Conservation (phyloP, 2,329 filamentous ascomycete species). For the Diaporthe vexans region DNA sequence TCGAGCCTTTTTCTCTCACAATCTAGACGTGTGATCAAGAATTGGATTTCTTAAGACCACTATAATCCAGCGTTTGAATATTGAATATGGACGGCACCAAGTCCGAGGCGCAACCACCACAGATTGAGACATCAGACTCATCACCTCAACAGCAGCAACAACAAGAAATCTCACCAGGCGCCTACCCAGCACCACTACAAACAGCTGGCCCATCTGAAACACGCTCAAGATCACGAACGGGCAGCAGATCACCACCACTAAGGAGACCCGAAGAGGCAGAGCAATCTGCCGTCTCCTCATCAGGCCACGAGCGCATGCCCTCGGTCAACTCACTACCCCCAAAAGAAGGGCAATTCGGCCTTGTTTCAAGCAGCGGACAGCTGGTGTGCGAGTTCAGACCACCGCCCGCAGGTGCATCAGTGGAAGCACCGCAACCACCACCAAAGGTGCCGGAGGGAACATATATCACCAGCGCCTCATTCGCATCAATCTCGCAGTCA, state of each 20-base stretch:
- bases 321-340: background rate
- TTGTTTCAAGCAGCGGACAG: constrained; percentile 25
- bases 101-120: too few species aligned
- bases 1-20: too few species aligned
- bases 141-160: background rate
- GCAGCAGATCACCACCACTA: background rate
- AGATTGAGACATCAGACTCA: too few species aligned
- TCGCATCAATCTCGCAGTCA: background rate
- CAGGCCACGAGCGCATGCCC: constrained; percentile 16
- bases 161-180: background rate
- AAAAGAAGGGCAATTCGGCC: constrained; percentile 5
- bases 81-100: too few species aligned
- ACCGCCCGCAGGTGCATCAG: background rate
- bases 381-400: constrained; percentile 30
- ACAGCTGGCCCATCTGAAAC: background rate
- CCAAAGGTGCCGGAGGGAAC: background rate
- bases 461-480: background rate
- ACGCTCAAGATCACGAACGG: background rate
- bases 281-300: background rate
- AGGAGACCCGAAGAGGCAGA: background rate
- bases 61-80: too few species aligned
- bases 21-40: too few species aligned
- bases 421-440: background rate
- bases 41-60: too few species aligned
- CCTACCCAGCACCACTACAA: background rate